A percentile compares a stretch with the other conserved stretches of the same genome.
phyloP scores from a whole-genome alignment of 352 stramenopile genomes.

The Lagenidium sp. region DNA sequence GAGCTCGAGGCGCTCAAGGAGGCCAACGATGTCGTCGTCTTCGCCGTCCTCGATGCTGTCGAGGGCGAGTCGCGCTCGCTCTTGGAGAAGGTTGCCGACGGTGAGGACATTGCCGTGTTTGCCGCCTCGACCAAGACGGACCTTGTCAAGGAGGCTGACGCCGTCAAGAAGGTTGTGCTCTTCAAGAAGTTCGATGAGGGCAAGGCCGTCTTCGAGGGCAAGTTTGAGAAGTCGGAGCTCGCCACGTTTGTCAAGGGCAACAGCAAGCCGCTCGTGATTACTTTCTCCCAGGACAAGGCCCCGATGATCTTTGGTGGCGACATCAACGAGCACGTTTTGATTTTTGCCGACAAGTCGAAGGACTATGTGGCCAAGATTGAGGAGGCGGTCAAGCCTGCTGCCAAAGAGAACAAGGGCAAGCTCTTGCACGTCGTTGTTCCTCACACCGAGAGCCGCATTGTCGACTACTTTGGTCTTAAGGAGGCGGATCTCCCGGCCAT shows the following conservation, averaged over 20 bases:
- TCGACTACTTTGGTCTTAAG: slow-evolving; percentile 92
- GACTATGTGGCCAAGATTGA: slow-evolving; percentile 57
- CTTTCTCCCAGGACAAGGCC: slow-evolving; percentile 86
- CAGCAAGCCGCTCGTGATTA: slow-evolving; percentile 85
- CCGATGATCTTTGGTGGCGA: slow-evolving; percentile 87
- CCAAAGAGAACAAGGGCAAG: slow-evolving; percentile 81
- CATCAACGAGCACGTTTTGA: slow-evolving; percentile 81
- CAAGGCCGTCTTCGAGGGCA: slow-evolving; percentile 69
- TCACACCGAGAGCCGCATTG: slow-evolving; percentile 81
- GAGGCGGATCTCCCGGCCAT: slow-evolving; percentile 78
- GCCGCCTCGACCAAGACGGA: slow-evolving; percentile 64
- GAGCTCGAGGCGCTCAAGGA: slow-evolving; percentile 76
- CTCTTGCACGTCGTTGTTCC: slow-evolving; percentile 87
- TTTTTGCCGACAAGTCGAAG: slow-evolving; percentile 72
- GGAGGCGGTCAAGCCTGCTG: slow-evolving; percentile 44
- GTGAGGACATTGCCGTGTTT: slow-evolving; percentile 70
- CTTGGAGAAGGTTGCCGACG: slow-evolving; percentile 66
- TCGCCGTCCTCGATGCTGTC: slow-evolving; percentile 72
- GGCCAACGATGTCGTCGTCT: slow-evolving; percentile 80
- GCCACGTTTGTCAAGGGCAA: slow-evolving; percentile 67
- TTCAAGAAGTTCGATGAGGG: slow-evolving; percentile 87
- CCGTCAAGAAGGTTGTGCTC: slow-evolving; percentile 61
- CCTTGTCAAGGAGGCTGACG: slow-evolving; percentile 39
- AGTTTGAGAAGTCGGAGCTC: slow-evolving; percentile 57
- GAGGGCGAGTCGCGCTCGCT: slow-evolving; percentile 59